Conservation (phyloP, 805 yeast genomes). For the Barnettozyma wickerhamii region DNA sequence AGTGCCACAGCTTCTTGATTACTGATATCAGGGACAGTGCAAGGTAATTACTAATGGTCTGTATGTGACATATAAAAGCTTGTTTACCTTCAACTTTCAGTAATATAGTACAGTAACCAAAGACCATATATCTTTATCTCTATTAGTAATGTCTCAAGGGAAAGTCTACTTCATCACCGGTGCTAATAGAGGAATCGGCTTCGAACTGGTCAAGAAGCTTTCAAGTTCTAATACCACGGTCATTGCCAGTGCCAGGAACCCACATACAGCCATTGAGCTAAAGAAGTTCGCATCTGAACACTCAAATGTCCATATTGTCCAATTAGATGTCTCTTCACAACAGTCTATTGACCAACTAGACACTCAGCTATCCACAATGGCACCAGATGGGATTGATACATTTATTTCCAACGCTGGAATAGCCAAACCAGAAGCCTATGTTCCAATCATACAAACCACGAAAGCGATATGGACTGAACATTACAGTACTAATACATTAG, state of each 20-base stretch:
- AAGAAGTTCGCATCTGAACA: too few species aligned
- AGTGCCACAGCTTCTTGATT: too few species aligned
- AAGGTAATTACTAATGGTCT: too few species aligned
- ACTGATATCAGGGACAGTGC: too few species aligned
- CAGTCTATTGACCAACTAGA: slow-evolving; percentile 19
- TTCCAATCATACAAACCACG: slow-evolving; percentile 16
- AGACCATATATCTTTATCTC: too few species aligned
- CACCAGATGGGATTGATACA: slow-evolving; percentile 26
- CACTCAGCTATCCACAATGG: slow-evolving; percentile 12
- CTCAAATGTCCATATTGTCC: slow-evolving; percentile 21
- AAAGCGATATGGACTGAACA: slow-evolving; percentile 7
- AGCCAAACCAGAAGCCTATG: slow-evolving; percentile 19
- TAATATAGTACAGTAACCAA: too few species aligned
- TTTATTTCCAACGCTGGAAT: slow-evolving; percentile 30
- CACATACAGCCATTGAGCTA: too few species aligned
- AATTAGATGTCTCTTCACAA: slow-evolving; percentile 20
- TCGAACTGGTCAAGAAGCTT: slow-evolving; percentile 1
- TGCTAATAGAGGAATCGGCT: slow-evolving; percentile 10
- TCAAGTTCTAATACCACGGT: too few species aligned
- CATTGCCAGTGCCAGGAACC: not conserved
- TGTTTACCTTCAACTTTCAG: too few species aligned
- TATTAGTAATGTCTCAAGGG: not conserved
- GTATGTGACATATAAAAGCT: too few species aligned
- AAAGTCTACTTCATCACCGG: slow-evolving; percentile 7
- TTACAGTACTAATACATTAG: slow-evolving; percentile 9